Base-by-base conservation (phyloP, 345 rosid genomes). In the Theobroma cacao region DNA sequence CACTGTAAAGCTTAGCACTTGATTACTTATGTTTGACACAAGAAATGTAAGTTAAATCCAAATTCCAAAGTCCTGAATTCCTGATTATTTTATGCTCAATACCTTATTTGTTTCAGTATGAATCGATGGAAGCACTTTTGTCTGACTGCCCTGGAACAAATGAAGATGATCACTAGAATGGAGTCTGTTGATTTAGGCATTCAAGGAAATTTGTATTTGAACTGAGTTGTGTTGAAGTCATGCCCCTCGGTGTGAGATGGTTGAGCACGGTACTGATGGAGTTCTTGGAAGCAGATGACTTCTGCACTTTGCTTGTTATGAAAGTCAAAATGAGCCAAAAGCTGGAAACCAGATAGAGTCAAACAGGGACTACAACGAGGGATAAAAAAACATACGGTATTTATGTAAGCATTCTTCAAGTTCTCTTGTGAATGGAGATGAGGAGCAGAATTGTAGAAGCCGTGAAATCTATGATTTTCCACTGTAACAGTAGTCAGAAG, bases 71-170 rank as follows among this genome's bases (percentile, higher is more conserved):
- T 28, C 4, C 1, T 40, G 50, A 24, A 40, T 36, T 63, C 70
- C 41, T 40, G 28, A 28, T 38, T 64, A 50, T 65, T 73, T 48
- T 41, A 55, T 72, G 52, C 47, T 48, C 34, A 43, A 48, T 26
- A n/a, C 8, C 40, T 61, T 18, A 45, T 48, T 78, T 74, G 63
- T 79, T 85, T 80, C 92, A 95, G 98, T 95, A 95, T 84, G 97
- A 88, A 69, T 84, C 98, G 41, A n/a, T 36, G 64, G 98, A 93
- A 86, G 92, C 90, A 71, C 95, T 96, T 67, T 53, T 82, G 50
- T 85, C 92, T 66, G 79, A 80, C 82, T 96, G 97, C 91, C 98
- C 98, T 41, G 99, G 97, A 48, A 82, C 79, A 36, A 81, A 88
- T 43, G 98, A 96, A 82, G 98, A 92, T 82, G 95, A 92, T 79